phyloP scores from a whole-genome alignment of 352 stramenopile genomes.

The Pelagophyceae sp. region DNA sequence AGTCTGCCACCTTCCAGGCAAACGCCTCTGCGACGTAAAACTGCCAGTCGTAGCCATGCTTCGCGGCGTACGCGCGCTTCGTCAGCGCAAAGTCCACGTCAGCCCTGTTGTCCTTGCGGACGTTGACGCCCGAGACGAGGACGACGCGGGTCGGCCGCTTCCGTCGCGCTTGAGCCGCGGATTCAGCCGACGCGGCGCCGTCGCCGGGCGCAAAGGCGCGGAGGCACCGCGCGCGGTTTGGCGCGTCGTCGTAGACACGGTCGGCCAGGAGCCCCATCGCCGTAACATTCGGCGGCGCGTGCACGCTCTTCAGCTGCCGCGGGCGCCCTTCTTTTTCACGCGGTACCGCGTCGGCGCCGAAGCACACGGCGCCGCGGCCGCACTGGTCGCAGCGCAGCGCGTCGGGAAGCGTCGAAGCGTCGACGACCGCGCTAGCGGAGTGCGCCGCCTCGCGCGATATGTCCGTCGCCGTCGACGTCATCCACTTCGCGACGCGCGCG shows the following conservation, averaged over 20 bases:
- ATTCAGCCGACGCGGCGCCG: not conserved
- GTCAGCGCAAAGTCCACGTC: conserved; percentile 9
- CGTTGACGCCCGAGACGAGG: conserved; percentile 16
- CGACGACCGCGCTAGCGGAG: not conserved
- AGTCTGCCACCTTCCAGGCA: not conserved
- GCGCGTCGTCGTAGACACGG: not conserved
- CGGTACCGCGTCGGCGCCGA: not conserved
- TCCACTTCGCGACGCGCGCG: not conserved
- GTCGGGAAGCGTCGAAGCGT: not conserved
- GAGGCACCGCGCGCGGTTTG: not conserved
- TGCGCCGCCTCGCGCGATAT: not conserved
- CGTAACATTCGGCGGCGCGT: not conserved
- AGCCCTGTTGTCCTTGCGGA: not conserved
- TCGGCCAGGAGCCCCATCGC: not conserved
- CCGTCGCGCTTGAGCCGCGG: not conserved
- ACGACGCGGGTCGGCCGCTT: not conserved
- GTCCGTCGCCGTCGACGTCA: not conserved
- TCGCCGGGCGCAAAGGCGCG: not conserved
- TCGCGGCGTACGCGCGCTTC: not conserved
- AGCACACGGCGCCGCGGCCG: not conserved
- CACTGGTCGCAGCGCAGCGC: not conserved
- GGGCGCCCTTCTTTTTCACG: not conserved
- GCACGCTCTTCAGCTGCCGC: not conserved
- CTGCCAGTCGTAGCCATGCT: not conserved
- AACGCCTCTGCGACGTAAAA: conserved; percentile 10